Evolutionary conservation across 208 protist genomes (phyloP), one percentile per base, ranked within the genome.

Genomic region (Leishmania amazonensis): DNA sequence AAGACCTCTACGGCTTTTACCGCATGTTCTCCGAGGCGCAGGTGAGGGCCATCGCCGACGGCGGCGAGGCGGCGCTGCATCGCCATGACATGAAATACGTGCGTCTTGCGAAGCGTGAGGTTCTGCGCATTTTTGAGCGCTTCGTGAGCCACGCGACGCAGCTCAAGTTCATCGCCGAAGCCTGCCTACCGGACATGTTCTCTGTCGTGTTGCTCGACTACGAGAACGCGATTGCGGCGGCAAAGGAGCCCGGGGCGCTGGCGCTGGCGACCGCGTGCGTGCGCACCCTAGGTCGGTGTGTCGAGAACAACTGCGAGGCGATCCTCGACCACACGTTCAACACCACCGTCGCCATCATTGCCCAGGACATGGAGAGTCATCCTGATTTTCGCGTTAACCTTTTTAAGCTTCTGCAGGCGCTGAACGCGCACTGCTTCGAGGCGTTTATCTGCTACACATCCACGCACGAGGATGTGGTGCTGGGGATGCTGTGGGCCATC

Each of bases 271-370:
- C 94, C 21, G 89, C 89, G 21, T 96, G 99, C 75, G 94, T 99
- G 51, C 90, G 94, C 65, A 98, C 96, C 68, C 88, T 99, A 3
- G 88, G 93, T 76, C 53, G 71, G 15, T 84, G 86, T 21, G 81
- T 99, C 38, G 79, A 79, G n/a, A 88, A 79, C 13, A 87, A 99
- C 79, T 95, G 99, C 57, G 97, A 92, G 1, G 88, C 89, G 51
- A 99, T 99, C 75, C 89, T 99, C 2, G 97, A 99, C 75, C 88
- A 95, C 74, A 95, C 99, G 13, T 99, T 99, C 88, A 96, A 99
- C 78, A 89, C 92, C 17, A 99, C 99, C 3, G 89, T 99, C n/a
- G 88, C 93, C 40, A 99, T 99, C 98, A 99, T 99, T 83, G 98
- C 95, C 11, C 94, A 94, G 35, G 99, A 99, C 85, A 96, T 98